A percentile compares a stretch with the other conserved stretches of the same genome.
These are phyloP conservation scores for Cyberlindnera mycetangii DNA, from an alignment of 805 yeast species.

Conservation along the genomic window DNA sequence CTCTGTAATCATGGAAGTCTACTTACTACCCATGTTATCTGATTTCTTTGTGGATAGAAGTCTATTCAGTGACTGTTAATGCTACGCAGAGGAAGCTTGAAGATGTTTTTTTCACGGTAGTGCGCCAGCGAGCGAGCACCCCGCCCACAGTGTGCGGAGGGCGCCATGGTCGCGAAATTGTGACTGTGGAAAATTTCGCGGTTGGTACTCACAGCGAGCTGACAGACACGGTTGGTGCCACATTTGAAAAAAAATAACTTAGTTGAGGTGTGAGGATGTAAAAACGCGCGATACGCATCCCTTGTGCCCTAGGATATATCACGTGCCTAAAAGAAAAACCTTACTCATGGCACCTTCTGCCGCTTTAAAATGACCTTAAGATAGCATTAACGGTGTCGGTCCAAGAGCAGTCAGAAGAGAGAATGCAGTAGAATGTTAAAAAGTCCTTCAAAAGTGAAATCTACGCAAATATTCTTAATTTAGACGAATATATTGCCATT, in stretches of 20 bases:
- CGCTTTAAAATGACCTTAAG: not conserved
- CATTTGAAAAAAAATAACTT: not conserved
- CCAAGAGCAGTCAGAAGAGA: too few species aligned
- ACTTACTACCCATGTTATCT: slow-evolving; percentile 72
- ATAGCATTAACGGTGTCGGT: too few species aligned
- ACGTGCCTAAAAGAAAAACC: not conserved
- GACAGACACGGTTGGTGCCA: slow-evolving; percentile 1
- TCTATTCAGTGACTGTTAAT: slow-evolving; percentile 2
- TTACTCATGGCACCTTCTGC: not conserved
- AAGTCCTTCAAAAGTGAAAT: too few species aligned
- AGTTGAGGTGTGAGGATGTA: slow-evolving; percentile 3
- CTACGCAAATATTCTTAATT: too few species aligned
- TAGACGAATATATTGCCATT: too few species aligned
- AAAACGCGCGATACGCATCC: not conserved
- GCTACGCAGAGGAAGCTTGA: slow-evolving; percentile 12
- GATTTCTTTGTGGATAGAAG: slow-evolving; percentile 10
- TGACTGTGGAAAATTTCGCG: slow-evolving; percentile 15
- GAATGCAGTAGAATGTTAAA: too few species aligned
- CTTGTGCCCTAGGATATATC: not conserved
- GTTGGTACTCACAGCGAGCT: not conserved
- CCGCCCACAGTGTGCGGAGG: not conserved
- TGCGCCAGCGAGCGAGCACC: slow-evolving; percentile 1
- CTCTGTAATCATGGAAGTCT: slow-evolving; percentile 24
- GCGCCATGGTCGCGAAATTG: not conserved
- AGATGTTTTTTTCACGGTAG: slow-evolving; percentile 16